phyloP scores from a whole-genome alignment of 2,329 filamentous ascomycete genomes.

The Fusarium compactum region DNA sequence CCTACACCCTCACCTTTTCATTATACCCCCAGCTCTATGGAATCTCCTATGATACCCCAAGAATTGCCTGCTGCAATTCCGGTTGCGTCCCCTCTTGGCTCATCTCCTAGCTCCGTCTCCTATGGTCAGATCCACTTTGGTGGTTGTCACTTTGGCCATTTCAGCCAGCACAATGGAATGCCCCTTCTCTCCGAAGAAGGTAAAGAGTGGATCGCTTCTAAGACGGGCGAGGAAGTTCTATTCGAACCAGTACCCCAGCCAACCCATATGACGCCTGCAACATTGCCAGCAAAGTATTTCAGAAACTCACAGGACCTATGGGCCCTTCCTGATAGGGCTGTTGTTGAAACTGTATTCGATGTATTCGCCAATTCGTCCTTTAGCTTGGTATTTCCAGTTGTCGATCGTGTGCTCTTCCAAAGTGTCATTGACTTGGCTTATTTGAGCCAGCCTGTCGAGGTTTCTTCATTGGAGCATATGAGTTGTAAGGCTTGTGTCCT shows the following conservation, averaged over 20 bases:
- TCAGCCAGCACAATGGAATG: constrained; percentile 44
- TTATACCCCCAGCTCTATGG: not conserved
- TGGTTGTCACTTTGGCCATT: constrained; percentile 41
- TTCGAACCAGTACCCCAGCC: not conserved
- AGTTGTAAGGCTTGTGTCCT: constrained; percentile 61
- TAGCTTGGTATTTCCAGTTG: constrained; percentile 60
- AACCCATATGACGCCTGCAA: not conserved
- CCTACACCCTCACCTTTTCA: constrained; percentile 8
- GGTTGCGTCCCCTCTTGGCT: constrained; percentile 1
- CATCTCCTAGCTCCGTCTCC: constrained; percentile 27
- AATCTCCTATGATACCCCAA: constrained; percentile 9
- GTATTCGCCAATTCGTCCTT: constrained; percentile 51
- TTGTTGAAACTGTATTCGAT: constrained; percentile 44
- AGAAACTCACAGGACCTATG: constrained; percentile 12
- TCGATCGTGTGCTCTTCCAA: constrained; percentile 61
- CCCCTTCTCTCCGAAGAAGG: constrained; percentile 40
- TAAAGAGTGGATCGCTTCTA: constrained; percentile 34
- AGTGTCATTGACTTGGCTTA: constrained; percentile 62
- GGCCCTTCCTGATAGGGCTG: constrained; percentile 41
- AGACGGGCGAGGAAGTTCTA: constrained; percentile 32
- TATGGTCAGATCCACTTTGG: constrained; percentile 44
- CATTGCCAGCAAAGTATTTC: not conserved
- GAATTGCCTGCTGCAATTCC: not conserved
- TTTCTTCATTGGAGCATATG: constrained; percentile 44
- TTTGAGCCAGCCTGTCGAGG: constrained; percentile 28